These are phyloP conservation scores for Ophiostoma sp. DNA, from an alignment of 2,329 filamentous ascomycete genomes.

Conservation along the genomic window DNA sequence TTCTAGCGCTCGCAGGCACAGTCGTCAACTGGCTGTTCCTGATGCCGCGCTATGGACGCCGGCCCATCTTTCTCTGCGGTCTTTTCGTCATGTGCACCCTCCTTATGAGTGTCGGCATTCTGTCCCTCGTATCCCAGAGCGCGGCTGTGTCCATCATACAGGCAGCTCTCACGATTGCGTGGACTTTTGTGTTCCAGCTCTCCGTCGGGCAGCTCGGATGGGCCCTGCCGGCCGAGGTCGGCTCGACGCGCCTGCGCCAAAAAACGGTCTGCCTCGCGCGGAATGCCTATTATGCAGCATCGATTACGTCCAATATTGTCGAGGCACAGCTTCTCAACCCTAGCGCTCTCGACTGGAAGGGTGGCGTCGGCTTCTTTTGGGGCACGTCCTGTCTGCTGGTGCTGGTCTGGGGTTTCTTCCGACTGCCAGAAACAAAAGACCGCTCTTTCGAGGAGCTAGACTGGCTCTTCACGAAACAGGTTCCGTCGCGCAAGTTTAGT, in stretches of 20 bases:
- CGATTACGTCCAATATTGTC: conserved; percentile 28
- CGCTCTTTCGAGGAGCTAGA: conserved; percentile 53
- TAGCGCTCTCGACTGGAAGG: conserved; percentile 42
- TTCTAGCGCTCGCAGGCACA: conserved; percentile 26
- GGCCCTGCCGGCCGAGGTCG: conserved; percentile 34
- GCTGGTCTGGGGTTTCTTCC: conserved; percentile 47
- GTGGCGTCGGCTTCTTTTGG: conserved; percentile 45
- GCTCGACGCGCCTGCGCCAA: conserved; percentile 34
- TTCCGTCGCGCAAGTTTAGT: conserved; percentile 36
- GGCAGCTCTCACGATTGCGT: conserved; percentile 22
- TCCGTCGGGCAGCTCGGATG: conserved; percentile 37
- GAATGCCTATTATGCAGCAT: conserved; percentile 30
- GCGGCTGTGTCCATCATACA: conserved; percentile 17
- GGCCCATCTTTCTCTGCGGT: conserved; percentile 26
- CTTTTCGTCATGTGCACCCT: conserved; percentile 21
- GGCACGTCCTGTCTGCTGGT: conserved; percentile 41
- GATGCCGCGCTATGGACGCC: conserved; percentile 25
- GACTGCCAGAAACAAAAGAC: conserved; percentile 44
- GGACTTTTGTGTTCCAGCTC: conserved; percentile 33
- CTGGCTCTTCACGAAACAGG: conserved; percentile 45
- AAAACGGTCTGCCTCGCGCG: conserved; percentile 34
- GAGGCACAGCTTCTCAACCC: conserved; percentile 38
- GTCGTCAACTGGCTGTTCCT: conserved; percentile 23
- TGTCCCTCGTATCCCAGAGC: conserved; percentile 10
- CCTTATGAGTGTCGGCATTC: conserved; percentile 28